Evolutionary conservation across 1,139 yeast genomes (phyloP).

Genomic region (Protomyces macrosporus): DNA sequence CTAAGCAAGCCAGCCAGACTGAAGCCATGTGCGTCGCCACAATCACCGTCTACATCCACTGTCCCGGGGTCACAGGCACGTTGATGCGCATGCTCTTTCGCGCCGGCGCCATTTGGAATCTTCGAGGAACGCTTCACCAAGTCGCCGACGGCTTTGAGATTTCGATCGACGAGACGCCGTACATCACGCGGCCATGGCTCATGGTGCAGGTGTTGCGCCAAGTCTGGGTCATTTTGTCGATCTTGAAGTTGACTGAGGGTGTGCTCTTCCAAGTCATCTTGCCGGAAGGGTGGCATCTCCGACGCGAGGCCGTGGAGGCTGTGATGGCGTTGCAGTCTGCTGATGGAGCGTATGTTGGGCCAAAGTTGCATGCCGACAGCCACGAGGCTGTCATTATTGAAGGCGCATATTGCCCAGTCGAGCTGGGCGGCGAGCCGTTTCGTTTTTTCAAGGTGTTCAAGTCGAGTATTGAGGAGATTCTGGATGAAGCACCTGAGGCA

Average conservation of each 20-base stretch:
- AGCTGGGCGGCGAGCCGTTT: background rate
- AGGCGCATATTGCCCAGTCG: background rate
- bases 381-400: background rate
- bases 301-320: too few relatives aligned
- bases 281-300: background rate
- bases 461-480: too few relatives aligned
- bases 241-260: background rate
- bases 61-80: background rate
- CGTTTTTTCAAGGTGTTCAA: slow-evolving; percentile 1
- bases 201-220: background rate
- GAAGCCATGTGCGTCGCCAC: background rate
- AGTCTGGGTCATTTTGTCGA: background rate
- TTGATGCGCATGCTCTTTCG: background rate
- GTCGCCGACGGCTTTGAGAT: background rate
- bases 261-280: background rate
- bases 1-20: too few relatives aligned
- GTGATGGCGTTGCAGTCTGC: too few relatives aligned
- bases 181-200: background rate
- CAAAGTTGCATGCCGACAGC: background rate
- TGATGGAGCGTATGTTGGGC: too few relatives aligned
- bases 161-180: background rate
- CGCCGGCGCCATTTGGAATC: background rate
- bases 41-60: background rate
- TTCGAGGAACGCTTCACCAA: background rate
- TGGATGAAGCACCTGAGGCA: too few relatives aligned